A percentile compares a stretch with the other conserved stretches of the same genome.
Evolutionary conservation across 169 alveolate genomes (phyloP).

Genomic region (Sarcocystis neurona): DNA sequence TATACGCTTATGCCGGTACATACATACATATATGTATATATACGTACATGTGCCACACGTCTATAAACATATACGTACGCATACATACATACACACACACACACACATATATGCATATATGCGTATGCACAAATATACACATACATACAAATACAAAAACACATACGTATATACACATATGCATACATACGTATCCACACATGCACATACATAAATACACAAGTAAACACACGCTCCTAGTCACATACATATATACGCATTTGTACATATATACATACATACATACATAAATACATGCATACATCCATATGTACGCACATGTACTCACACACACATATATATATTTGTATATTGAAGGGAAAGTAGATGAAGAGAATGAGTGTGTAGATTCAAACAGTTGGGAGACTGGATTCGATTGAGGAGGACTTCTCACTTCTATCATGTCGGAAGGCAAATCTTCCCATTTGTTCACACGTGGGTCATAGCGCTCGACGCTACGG

Average conservation of each 20-base stretch:
- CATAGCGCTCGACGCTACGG: conserved; percentile 84
- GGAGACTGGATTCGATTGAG: background rate
- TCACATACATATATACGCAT: too few relatives aligned
- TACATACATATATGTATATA: background rate
- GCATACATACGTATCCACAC: background rate
- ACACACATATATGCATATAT: background rate
- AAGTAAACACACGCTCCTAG: background rate
- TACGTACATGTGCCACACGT: too few relatives aligned
- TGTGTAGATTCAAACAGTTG: background rate
- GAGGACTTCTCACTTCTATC: conserved; percentile 79
- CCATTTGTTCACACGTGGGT: conserved; percentile 87
- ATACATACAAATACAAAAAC: background rate
- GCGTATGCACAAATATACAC: background rate
- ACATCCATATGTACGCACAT: background rate
- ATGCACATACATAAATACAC: background rate
- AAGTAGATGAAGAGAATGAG: background rate
- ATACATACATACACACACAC: background rate
- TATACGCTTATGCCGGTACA: too few relatives aligned
- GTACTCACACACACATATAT: conserved; percentile 1
- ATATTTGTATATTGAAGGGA: background rate
- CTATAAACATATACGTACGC: background rate
- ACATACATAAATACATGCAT: background rate
- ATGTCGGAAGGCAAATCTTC: conserved; percentile 75
- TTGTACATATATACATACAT: background rate
- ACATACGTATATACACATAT: background rate